These are phyloP conservation scores for Saccharomyces hybrid DNA, from an alignment of 1,139 yeast species.

Conservation along the genomic window DNA sequence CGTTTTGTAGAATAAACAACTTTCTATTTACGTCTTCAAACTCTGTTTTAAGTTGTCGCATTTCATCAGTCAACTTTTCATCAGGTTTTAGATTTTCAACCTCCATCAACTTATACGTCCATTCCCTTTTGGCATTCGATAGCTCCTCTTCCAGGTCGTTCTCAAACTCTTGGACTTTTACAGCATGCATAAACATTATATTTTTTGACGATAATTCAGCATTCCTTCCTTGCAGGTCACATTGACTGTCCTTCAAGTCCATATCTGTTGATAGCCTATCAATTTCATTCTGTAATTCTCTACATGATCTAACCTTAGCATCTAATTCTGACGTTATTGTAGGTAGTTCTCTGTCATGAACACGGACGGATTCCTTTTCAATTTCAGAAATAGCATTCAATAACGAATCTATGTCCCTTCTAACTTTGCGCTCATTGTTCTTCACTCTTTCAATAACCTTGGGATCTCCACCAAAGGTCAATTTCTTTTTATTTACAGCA, in stretches of 20 bases:
- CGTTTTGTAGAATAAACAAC: constrained; percentile 9
- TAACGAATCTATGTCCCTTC: constrained; percentile 24
- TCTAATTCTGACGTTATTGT: constrained; percentile 12
- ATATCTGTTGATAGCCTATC: constrained; percentile 11
- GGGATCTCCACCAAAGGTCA: constrained; percentile 11
- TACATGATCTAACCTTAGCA: constrained; percentile 10
- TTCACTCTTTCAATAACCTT: constrained; percentile 13
- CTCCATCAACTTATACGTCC: constrained; percentile 17
- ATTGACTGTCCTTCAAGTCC: constrained; percentile 12
- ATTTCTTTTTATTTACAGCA: neutral
- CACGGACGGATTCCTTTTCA: constrained; percentile 18
- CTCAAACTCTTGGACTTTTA: constrained; percentile 13
- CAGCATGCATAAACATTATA: neutral
- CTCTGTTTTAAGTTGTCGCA: constrained; percentile 15
- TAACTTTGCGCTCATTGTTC: constrained; percentile 20
- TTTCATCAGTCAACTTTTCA: constrained; percentile 15
- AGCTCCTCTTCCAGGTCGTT: constrained; percentile 14
- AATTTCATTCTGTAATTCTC: constrained; percentile 14
- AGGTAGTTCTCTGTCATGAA: constrained; percentile 16
- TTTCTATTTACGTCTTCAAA: constrained; percentile 10
- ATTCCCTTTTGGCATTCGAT: constrained; percentile 9
- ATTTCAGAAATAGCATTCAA: constrained; percentile 23
- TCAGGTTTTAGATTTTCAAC: constrained; percentile 18
- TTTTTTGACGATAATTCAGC: constrained; percentile 15
- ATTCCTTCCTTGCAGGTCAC: constrained; percentile 11